Conservation (phyloP, 129 eudicot genomes). For the Artemisia tridentata region DNA sequence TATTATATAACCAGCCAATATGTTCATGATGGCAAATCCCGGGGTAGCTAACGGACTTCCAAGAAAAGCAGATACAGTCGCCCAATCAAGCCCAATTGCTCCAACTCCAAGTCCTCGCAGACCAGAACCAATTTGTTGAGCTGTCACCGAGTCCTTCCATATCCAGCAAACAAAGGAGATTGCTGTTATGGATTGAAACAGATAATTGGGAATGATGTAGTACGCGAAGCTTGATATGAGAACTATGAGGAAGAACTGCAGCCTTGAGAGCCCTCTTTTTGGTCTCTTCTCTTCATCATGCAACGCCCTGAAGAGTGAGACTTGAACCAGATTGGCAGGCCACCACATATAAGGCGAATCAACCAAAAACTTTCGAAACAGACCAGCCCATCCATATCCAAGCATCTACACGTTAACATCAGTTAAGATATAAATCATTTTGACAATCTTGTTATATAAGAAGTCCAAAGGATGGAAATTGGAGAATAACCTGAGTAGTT, state of each 20-base stretch:
- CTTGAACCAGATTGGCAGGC: constrained; percentile 89
- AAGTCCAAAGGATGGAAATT: constrained; percentile 1
- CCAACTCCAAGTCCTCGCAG: constrained; percentile 62
- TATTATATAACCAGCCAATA: constrained; percentile 50
- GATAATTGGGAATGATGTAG: constrained; percentile 55
- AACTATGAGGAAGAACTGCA: constrained; percentile 61
- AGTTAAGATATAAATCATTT: neutral
- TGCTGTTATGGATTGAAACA: constrained; percentile 49
- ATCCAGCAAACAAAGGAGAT: constrained; percentile 57
- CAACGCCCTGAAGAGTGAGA: constrained; percentile 78
- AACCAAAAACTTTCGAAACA: constrained; percentile 67
- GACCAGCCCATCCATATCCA: constrained; percentile 98
- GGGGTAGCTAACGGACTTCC: constrained; percentile 67
- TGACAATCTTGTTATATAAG: neutral
- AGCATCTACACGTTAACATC: constrained; percentile 47
- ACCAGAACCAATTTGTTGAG: constrained; percentile 75
- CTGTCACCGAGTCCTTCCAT: constrained; percentile 41
- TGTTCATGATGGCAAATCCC: constrained; percentile 50
- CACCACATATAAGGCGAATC: constrained; percentile 97
- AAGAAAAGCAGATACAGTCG: constrained; percentile 39
- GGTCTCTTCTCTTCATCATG: constrained; percentile 63
- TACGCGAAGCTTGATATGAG: constrained; percentile 54
- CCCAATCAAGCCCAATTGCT: constrained; percentile 62
- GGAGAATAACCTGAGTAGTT: constrained; percentile 54
- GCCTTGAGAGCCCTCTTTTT: constrained; percentile 47